Base-by-base conservation (phyloP, 108 stramenopile genomes). In the Asterionellopsis glacialis region DNA sequence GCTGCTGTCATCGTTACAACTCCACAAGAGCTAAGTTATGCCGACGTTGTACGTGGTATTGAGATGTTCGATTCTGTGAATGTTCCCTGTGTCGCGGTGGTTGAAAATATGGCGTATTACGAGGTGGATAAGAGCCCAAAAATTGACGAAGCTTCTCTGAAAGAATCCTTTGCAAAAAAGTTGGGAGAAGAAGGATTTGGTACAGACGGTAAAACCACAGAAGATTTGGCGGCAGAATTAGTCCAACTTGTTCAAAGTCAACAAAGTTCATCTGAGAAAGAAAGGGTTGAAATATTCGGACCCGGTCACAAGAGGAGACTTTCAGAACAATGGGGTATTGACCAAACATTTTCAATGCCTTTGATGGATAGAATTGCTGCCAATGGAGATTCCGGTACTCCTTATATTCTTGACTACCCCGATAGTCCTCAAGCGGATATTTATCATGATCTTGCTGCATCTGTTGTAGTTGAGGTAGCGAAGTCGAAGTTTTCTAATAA, bases 1-100 rank as follows among this genome's bases (percentile, higher is more conserved):
- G 97, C 94, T 13, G 96, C 97, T 23, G 97, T 99, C 53, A 90
- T 97, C 63, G 97, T 99, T 26, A 98, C 98, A 16, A 99, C 98
- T 24, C 98, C 98, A 22, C 92, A 95, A 63, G 85, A 81, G 56
- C 85, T 99, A 61, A 86, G 90, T 59, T 91, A 92, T 75, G 97
- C 81, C 16, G 98, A 99, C 76, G 98, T 96, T 12, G 88, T 91
- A 42, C 84, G 97, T 45, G 98, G 98, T 25, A 77, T 98, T 25
- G 95, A 95, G 60, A 92, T 99, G 94, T 97, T 97, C 72, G 85
- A 94, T 43, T 74, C 81, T 21, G 82, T 99, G 48, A 84, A 92
- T 68, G 95, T 99, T 10, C 98, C 98, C 0, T 83, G 81, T 55
- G 63, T 97, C 14, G 93, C 96, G 15, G 93, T 97, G 22, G 98